Evolutionary conservation across 2,329 filamentous ascomycete species (phyloP).

Genomic region (Epichloe baconii): DNA sequence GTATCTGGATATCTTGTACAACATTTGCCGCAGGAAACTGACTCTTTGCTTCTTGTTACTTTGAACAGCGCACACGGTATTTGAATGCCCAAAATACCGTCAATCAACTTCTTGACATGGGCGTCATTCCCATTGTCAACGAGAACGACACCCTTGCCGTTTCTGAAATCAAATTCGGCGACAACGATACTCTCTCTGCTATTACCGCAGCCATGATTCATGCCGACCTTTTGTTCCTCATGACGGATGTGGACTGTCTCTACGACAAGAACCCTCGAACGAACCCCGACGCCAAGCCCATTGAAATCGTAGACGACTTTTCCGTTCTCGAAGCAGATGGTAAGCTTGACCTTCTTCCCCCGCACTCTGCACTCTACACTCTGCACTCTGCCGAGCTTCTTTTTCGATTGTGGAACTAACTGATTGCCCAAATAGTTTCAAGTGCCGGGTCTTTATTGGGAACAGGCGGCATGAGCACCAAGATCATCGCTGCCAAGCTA

Average conservation of each 20-base stretch:
- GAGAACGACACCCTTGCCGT: constrained; percentile 97
- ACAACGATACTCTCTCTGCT: constrained; percentile 94
- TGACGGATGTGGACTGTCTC: constrained; percentile 97
- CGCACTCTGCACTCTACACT: not conserved
- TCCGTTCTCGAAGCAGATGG: constrained; percentile 67
- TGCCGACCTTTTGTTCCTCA: constrained; percentile 90
- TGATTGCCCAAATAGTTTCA: constrained; percentile 45
- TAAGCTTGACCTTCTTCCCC: constrained; percentile 19
- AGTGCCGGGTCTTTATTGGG: constrained; percentile 78
- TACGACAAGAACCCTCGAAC: constrained; percentile 92
- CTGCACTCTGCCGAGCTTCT: not conserved
- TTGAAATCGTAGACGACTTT: constrained; percentile 88
- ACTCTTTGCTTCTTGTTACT: not conserved
- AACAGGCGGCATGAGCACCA: constrained; percentile 95
- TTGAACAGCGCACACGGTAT: constrained; percentile 66
- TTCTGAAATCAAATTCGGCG: constrained; percentile 97
- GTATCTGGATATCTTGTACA: not conserved
- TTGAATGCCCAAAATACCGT: constrained; percentile 95
- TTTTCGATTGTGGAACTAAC: constrained; percentile 9
- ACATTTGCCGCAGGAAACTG: not conserved
- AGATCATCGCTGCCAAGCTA: constrained; percentile 84
- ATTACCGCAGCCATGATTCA: constrained; percentile 97
- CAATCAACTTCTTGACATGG: constrained; percentile 78
- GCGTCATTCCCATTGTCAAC: constrained; percentile 95
- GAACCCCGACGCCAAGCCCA: constrained; percentile 73